Conservation (phyloP, 371 early-diverging fungal species). For the Catenaria anguillulae region DNA sequence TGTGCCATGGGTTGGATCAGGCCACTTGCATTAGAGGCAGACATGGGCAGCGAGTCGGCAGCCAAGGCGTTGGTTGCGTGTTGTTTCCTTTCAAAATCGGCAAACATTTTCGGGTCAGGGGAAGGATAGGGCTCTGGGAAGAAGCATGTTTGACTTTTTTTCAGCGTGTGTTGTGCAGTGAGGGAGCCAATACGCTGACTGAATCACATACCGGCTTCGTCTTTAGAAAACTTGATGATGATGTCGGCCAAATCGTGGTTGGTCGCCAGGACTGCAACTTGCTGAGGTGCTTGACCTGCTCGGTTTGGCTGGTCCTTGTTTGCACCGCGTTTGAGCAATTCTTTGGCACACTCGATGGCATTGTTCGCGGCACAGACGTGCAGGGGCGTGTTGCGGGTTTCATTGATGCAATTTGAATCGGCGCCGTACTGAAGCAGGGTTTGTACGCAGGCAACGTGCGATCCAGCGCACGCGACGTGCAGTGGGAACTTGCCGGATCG, state of each 20-base stretch:
- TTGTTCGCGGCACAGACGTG: slow-evolving; percentile 30
- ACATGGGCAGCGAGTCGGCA: too few species aligned
- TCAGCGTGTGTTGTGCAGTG: too few species aligned
- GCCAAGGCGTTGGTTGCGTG: too few species aligned
- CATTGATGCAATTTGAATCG: slow-evolving; percentile 22
- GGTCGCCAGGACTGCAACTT: slow-evolving; percentile 24
- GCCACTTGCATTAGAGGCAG: too few species aligned
- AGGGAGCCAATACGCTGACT: not conserved
- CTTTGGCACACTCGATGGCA: slow-evolving; percentile 23
- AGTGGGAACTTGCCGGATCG: slow-evolving; percentile 25
- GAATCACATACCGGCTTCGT: slow-evolving; percentile 14
- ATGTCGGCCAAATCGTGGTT: slow-evolving; percentile 26
- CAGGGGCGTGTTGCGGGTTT: slow-evolving; percentile 36
- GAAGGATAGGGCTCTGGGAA: not conserved
- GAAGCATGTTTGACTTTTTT: not conserved
- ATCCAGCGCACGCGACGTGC: slow-evolving; percentile 28
- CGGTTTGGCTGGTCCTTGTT: slow-evolving; percentile 22
- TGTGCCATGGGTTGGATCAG: too few species aligned
- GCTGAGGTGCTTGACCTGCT: slow-evolving; percentile 23
- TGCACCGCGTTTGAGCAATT: slow-evolving; percentile 29
- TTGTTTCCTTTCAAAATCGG: too few species aligned
- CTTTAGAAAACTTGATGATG: slow-evolving; percentile 21
- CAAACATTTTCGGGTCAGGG: not conserved
- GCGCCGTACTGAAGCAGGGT: slow-evolving; percentile 29
- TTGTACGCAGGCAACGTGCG: slow-evolving; percentile 15